A percentile compares a stretch with the other conserved stretches of the same genome.
phyloP scores from a whole-genome alignment of 2,329 filamentous ascomycete species.

The Harringtonia aguacate region DNA sequence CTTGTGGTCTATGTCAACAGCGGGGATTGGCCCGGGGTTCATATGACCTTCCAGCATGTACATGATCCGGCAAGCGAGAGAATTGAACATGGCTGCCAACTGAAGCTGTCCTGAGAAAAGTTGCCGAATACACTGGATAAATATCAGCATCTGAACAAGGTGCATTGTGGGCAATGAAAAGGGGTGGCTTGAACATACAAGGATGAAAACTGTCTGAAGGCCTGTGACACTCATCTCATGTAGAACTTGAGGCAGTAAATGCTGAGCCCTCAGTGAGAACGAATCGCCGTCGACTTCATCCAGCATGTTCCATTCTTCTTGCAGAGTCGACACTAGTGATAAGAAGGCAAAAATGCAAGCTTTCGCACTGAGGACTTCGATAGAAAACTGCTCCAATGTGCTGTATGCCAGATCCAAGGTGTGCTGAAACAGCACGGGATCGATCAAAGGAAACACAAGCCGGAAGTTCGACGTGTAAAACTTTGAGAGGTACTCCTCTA shows the following conservation, averaged over 20 bases:
- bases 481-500: conserved; percentile 19
- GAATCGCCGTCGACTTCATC: conserved; percentile 25
- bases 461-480: conserved; percentile 25
- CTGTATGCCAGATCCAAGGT: conserved; percentile 34
- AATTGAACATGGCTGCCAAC: conserved; percentile 29
- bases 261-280: conserved; percentile 28
- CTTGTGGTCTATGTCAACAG: neutral
- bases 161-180: neutral
- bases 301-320: conserved; percentile 3
- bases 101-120: conserved; percentile 34
- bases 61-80: conserved; percentile 33
- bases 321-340: conserved; percentile 22
- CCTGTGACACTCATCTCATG: conserved; percentile 30
- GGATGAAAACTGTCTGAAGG: conserved; percentile 33
- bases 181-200: conserved; percentile 25
- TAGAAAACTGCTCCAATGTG: conserved; percentile 4
- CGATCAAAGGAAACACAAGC: conserved; percentile 36
- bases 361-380: conserved; percentile 24
- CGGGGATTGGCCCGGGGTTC: neutral
- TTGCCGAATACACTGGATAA: conserved; percentile 14
- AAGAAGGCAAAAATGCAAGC: conserved; percentile 39
- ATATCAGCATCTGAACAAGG: neutral
- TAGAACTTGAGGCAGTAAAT: conserved; percentile 28
- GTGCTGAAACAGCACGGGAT: conserved; percentile 31
- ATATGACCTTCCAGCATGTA: conserved; percentile 32